Evolutionary conservation across 805 yeast genomes (phyloP).

Genomic region (Tetrapisispora taiwanensis): DNA sequence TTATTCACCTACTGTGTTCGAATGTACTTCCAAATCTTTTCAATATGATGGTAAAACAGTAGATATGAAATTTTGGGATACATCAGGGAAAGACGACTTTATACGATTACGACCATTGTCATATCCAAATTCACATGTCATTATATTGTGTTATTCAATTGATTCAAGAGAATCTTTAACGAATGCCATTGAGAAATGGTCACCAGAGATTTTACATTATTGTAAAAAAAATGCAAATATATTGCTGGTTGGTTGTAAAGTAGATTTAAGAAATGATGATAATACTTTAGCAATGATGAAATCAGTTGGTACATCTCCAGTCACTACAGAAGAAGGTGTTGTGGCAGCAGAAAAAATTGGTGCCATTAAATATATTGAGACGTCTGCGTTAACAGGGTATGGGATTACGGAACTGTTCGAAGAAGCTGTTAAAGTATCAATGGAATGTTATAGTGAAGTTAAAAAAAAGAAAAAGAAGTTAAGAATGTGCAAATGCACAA

Average conservation of each 20-base stretch:
- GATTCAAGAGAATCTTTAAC: slow-evolving; percentile 87
- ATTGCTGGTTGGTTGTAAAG: slow-evolving; percentile 83
- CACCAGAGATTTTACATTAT: slow-evolving; percentile 83
- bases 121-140: slow-evolving; percentile 87
- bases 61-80: slow-evolving; percentile 92
- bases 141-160: slow-evolving; percentile 79
- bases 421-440: slow-evolving; percentile 84
- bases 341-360: slow-evolving; percentile 82
- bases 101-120: slow-evolving; percentile 86
- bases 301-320: slow-evolving; percentile 70
- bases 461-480: not conserved
- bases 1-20: slow-evolving; percentile 93
- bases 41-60: slow-evolving; percentile 84
- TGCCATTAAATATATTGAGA: slow-evolving; percentile 76
- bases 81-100: slow-evolving; percentile 97
- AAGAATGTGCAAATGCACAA: not conserved
- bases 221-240: slow-evolving; percentile 83
- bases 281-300: slow-evolving; percentile 64
- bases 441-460: not conserved
- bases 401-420: slow-evolving; percentile 90
- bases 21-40: slow-evolving; percentile 94
- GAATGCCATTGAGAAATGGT: slow-evolving; percentile 93
- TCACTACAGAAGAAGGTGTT: slow-evolving; percentile 74
- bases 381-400: slow-evolving; percentile 83
- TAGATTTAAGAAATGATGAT: slow-evolving; percentile 76